Base-by-base conservation (phyloP, 169 alveolate genomes). In the Plasmodium reichenowi region DNA sequence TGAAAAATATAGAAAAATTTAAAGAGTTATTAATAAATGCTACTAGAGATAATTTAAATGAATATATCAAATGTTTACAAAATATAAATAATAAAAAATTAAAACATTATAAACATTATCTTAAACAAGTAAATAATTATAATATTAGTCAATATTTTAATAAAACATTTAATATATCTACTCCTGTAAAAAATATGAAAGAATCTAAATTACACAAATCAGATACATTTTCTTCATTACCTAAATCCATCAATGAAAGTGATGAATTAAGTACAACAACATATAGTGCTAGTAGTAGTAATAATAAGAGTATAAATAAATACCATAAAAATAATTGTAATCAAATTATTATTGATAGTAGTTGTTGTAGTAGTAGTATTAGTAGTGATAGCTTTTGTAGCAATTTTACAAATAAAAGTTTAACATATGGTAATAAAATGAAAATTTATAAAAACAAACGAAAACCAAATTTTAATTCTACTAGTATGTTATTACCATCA, bases 151-250 rank as follows among this genome's bases (percentile, higher is more conserved):
- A 80, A 17, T 80, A 67, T 80, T 17, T 68, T 47, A 80, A 71
- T 80, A 74, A 58, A 22, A 58, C 80, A 24, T 66, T 67, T 68
- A 68, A 60, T n/a, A 72, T 50, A 59, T 48, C 83, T 62, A 68
- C 20, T 66, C 83, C 83, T 22, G 58, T 67, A 48, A 68, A 80
- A 80, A 50, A 62, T 67, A 80, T 80, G 15, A 72, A 67, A 80
- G 90, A 80, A 71, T 80, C 83, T 13, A 64, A 54, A 38, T 50
- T 80, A 50, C 67, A 47, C 24, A 80, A 80, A 10, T 80, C 90
- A 26, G 90, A 80, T 62, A 66, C 90, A 9, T 80, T 80, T 68
- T 80, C 90, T 43, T 80, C 90, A 22, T 7, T 66, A 20, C 90
- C 24, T 22, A 52, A 80, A 29, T 80, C 83, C 22, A 32, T 22